Percentiles rank a stretch among this genome's conserved stretches.
Conservation (phyloP, 2,329 filamentous ascomycete species). For the Trichoderma afroharzianum region DNA sequence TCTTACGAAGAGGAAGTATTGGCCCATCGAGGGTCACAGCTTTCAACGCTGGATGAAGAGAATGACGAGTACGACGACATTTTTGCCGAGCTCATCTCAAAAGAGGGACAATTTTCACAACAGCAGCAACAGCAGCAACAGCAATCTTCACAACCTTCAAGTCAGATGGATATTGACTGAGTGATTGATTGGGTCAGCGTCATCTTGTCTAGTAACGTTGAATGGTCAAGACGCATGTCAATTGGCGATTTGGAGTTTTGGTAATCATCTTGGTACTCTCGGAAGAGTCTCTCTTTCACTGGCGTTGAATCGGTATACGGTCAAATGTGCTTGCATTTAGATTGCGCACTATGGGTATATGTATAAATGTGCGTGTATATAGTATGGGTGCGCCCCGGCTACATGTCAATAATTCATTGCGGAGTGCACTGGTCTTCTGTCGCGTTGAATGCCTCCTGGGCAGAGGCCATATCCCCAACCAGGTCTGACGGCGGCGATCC, state of each 20-base stretch:
- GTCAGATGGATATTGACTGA: constrained; percentile 48
- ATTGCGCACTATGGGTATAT: constrained; percentile 27
- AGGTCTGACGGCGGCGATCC: constrained; percentile 88
- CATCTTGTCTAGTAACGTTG: constrained; percentile 18
- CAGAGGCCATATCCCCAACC: constrained; percentile 82
- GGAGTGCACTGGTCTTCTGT: constrained; percentile 61
- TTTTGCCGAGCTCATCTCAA: constrained; percentile 46
- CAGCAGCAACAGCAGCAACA: not conserved
- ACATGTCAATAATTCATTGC: constrained; percentile 45
- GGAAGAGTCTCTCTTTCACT: constrained; percentile 20
- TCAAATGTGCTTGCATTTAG: constrained; percentile 16
- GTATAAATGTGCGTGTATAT: constrained; percentile 13
- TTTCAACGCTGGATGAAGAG: constrained; percentile 33
- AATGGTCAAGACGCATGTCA: not conserved
- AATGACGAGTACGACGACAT: constrained; percentile 61
- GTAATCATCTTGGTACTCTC: constrained; percentile 13
- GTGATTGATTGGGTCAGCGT: constrained; percentile 20
- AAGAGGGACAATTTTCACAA: constrained; percentile 26
- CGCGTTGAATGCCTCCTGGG: constrained; percentile 65
- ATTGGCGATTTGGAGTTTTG: not conserved
- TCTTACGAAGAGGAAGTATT: constrained; percentile 37
- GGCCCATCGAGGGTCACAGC: constrained; percentile 28
- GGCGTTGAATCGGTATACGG: constrained; percentile 24
- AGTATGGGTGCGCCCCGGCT: constrained; percentile 23
- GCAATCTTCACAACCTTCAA: constrained; percentile 25